Evolutionary conservation across 2,329 filamentous ascomycete species (phyloP), one percentile per base, ranked within the genome.

Genomic region (Penicillium expansum): DNA sequence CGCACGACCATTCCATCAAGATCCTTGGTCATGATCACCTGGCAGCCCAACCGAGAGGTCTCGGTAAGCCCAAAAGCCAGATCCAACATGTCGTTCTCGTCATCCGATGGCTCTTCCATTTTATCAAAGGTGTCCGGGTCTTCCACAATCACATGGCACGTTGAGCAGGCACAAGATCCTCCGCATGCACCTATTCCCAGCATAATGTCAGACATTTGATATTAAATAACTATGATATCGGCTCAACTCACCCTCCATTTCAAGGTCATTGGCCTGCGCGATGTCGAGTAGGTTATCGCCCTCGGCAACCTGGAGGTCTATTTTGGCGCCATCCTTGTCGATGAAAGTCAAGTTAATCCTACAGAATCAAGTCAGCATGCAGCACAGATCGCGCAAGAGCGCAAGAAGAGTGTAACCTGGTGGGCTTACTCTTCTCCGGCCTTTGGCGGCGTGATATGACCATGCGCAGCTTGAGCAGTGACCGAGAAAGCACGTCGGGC

Each of bases 281-380:
- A 99, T 93, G 70, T 97, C 93, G 53, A 99, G 82, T 52, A 99
- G 80, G 74, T 99, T 99, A 76, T 96, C 92, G 48, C 94, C 94
- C 67, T 89, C 86, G 14, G 85, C 81, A 9, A 97, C 93, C 58
- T 88, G 86, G 68, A 97, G 85, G 59, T 88, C 90, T 73, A 90
- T 83, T 63, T 86, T 82, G 30, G 84, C 80, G 49, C 87, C 87
- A 20, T 97, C 92, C 76, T 97, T 97, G 75, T 97, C 92, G 65
- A 97, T 83, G 73, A 97, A 97, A 0, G 92, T 96, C 27, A 99
- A 83, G 70, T 90, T 89, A 56, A 96, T 84, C 74, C 92, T 95
- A 62, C 16, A 16, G 11, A 7, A 2, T 22, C 27, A 8, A 8
- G 41, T 61, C 30, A 61, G 61, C 48, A 52, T 45, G 35, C n/a